A percentile compares a stretch with the other conserved stretches of the same genome.
phyloP scores from a whole-genome alignment of 495 filamentous ascomycete genomes.

The Aspergillus affinis region DNA sequence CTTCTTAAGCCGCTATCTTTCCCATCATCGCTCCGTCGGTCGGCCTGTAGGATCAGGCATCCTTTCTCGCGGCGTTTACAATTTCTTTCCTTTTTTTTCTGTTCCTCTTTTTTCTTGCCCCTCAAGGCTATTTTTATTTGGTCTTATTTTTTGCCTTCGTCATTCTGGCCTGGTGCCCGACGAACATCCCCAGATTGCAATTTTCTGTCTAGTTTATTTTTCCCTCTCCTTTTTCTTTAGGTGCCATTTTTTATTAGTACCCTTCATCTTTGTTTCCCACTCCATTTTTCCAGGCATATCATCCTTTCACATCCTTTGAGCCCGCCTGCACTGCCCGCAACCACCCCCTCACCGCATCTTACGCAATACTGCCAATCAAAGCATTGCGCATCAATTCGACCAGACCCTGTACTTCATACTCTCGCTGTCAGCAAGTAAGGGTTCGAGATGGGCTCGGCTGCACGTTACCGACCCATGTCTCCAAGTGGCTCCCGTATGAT shows the following conservation, averaged over 20 bases:
- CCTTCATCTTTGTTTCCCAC: conserved; percentile 1
- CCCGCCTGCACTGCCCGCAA: neutral
- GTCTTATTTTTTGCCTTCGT: neutral
- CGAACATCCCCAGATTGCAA: neutral
- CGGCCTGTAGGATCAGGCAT: conserved; percentile 10
- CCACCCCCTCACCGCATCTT: conserved; percentile 1
- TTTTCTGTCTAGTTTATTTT: too few species aligned
- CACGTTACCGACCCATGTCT: conserved; percentile 34
- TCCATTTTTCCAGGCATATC: neutral
- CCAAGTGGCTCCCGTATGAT: conserved; percentile 35
- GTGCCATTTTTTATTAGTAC: neutral
- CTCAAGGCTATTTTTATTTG: conserved; percentile 1
- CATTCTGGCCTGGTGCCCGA: conserved; percentile 18
- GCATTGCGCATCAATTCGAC: conserved; percentile 1
- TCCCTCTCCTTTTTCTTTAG: neutral
- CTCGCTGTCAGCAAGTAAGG: conserved; percentile 8
- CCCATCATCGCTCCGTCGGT: conserved; percentile 2
- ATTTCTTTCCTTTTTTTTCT: neutral
- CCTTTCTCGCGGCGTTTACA: neutral
- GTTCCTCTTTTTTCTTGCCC: conserved; percentile 12
- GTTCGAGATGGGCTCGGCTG: conserved; percentile 23
- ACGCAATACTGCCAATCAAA: neutral
- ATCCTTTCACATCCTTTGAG: neutral
- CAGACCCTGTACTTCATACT: conserved; percentile 7
- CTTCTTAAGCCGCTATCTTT: neutral